Evolutionary conservation across 352 stramenopile genomes (phyloP).

Genomic region (Thraustochytrium sp.): DNA sequence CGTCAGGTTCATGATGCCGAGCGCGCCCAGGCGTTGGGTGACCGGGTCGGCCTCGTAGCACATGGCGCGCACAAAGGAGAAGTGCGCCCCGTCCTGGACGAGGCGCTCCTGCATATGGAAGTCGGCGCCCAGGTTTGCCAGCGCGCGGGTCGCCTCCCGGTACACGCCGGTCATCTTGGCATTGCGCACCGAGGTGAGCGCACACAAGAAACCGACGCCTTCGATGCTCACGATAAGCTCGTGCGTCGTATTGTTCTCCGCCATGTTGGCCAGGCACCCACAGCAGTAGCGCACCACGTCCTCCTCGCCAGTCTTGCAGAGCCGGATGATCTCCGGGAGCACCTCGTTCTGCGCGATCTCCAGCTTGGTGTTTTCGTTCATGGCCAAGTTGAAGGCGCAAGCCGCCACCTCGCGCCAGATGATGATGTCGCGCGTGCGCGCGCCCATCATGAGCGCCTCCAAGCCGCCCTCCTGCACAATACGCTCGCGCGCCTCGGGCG

Average conservation of each 20-base stretch:
- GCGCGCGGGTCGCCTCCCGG: constrained; percentile 57
- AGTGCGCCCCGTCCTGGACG: constrained; percentile 65
- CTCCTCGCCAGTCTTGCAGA: constrained; percentile 73
- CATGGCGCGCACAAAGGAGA: constrained; percentile 70
- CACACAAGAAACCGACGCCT: constrained; percentile 65
- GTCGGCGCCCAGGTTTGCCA: constrained; percentile 65
- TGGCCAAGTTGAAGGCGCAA: constrained; percentile 78
- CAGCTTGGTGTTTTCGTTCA: constrained; percentile 90
- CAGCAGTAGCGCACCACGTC: constrained; percentile 53
- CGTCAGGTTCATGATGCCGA: constrained; percentile 82
- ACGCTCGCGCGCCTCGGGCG: constrained; percentile 67
- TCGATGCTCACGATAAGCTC: constrained; percentile 64
- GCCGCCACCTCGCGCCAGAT: constrained; percentile 79
- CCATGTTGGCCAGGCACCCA: constrained; percentile 82
- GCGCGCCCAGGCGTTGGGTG: constrained; percentile 67
- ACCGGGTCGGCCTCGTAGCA: constrained; percentile 62
- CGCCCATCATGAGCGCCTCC: constrained; percentile 73
- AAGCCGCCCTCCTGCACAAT: constrained; percentile 82
- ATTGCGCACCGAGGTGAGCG: neutral
- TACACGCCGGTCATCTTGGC: constrained; percentile 50
- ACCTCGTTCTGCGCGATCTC: constrained; percentile 73
- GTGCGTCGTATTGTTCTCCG: constrained; percentile 82
- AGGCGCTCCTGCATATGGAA: constrained; percentile 76
- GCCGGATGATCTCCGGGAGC: constrained; percentile 67
- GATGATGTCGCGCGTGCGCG: constrained; percentile 61